Conservation (phyloP, 345 rosid species). For the Fremontodendron californicum region DNA sequence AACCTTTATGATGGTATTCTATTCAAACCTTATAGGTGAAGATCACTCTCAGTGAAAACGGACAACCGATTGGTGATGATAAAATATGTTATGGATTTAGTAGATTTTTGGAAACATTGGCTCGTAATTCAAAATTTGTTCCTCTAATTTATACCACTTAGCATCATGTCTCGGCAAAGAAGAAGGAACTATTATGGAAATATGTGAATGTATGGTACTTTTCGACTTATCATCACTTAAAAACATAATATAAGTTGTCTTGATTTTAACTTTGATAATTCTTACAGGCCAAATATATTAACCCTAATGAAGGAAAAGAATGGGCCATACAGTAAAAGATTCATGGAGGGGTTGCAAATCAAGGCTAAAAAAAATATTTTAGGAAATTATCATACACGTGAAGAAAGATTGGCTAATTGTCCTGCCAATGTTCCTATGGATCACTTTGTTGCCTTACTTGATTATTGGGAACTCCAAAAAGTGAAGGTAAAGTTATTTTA, state of each 20-base stretch:
- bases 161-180: neutral
- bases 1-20: no score
- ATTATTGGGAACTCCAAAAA: no score
- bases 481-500: no score
- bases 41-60: no score
- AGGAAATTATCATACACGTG: neutral
- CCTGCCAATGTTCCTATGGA: neutral
- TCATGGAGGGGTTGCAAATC: neutral
- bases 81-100: no score
- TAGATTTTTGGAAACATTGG: neutral
- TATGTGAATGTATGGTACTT: neutral
- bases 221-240: neutral
- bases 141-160: neutral
- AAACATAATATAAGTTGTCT: neutral
- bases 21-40: no score
- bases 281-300: no score
- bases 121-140: neutral
- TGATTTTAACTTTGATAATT: neutral
- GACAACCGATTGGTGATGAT: no score
- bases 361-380: neutral
- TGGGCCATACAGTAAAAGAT: neutral
- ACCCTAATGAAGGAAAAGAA: no score
- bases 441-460: neutral
- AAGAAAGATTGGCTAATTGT: neutral
- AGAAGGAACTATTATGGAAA: neutral